A percentile compares a stretch with the other conserved stretches of the same genome.
These are phyloP conservation scores for Ceratocystis colombiana DNA, from an alignment of 2,329 filamentous ascomycete genomes.

Conservation along the genomic window DNA sequence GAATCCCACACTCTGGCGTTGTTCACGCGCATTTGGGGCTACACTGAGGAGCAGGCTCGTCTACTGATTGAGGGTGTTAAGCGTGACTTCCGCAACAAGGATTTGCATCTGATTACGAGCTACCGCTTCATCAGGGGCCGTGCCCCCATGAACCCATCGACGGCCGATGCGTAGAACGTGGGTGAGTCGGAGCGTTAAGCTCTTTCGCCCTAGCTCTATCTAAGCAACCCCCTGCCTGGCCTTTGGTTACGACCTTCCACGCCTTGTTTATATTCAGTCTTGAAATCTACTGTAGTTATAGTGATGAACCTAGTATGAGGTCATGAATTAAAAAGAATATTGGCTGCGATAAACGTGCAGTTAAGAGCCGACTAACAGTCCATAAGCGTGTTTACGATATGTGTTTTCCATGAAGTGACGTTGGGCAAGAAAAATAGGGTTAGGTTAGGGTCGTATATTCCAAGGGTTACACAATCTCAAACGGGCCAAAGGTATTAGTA, in stretches of 20 bases:
- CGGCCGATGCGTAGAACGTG: background rate
- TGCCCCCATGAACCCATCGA: background rate
- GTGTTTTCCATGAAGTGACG: background rate
- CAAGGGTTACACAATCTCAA: background rate
- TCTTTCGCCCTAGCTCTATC: background rate
- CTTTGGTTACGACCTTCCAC: too few species aligned
- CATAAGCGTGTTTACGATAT: too few species aligned
- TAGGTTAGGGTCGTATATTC: background rate
- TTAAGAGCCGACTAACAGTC: too few species aligned
- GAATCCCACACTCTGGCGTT: slow-evolving; percentile 37
- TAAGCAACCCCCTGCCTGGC: background rate
- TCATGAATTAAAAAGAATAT: background rate
- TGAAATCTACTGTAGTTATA: background rate
- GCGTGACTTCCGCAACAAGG: slow-evolving; percentile 33
- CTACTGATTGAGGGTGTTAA: slow-evolving; percentile 38
- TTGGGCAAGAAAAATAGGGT: background rate
- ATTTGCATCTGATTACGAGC: slow-evolving; percentile 32
- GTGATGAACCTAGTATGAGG: background rate
- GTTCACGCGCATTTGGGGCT: slow-evolving; percentile 35
- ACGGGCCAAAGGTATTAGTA: background rate
- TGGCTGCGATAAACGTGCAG: too few species aligned
- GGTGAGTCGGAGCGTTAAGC: background rate
- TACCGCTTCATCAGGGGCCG: slow-evolving; percentile 33
- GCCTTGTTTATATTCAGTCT: background rate
- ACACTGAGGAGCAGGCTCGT: slow-evolving; percentile 35